These are phyloP conservation scores for Tetrahymena malaccensis DNA, from an alignment of 73 alveolate genomes.

Conservation along the genomic window DNA sequence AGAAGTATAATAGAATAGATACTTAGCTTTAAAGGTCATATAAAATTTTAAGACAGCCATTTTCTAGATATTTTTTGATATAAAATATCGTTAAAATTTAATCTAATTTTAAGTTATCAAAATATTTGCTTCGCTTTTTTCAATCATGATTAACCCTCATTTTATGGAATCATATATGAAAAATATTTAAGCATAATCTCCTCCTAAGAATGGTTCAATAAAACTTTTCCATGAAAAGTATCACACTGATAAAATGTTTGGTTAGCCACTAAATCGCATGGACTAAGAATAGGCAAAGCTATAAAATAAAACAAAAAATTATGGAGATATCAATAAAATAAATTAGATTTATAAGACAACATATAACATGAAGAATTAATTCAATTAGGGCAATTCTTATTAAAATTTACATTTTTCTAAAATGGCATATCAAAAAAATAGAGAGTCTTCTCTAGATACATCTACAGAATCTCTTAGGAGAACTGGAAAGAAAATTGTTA, in stretches of 20 bases:
- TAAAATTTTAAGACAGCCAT: too few relatives aligned
- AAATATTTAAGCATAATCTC: not conserved
- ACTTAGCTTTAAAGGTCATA: not conserved
- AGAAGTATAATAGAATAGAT: not conserved
- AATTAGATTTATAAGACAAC: not conserved
- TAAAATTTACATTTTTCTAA: not conserved
- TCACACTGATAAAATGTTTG: not conserved
- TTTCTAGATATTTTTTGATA: not conserved
- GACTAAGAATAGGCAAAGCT: not conserved
- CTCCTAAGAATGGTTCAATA: not conserved
- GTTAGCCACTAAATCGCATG: not conserved
- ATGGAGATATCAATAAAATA: not conserved
- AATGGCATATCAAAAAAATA: not conserved
- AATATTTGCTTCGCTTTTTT: not conserved
- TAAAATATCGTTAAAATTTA: not conserved
- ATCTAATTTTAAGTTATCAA: not conserved
- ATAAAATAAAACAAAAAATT: not conserved
- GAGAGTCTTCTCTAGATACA: not conserved
- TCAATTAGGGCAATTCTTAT: not conserved
- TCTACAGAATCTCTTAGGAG: not conserved
- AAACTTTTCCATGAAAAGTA: not conserved
- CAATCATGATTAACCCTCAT: not conserved
- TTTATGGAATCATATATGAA: not conserved
- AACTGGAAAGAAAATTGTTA: not conserved
- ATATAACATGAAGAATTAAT: not conserved